Evolutionary conservation across 495 filamentous ascomycete genomes (phyloP), one percentile per base, ranked within the genome.

Genomic region (Hypoxylon intermedium): DNA sequence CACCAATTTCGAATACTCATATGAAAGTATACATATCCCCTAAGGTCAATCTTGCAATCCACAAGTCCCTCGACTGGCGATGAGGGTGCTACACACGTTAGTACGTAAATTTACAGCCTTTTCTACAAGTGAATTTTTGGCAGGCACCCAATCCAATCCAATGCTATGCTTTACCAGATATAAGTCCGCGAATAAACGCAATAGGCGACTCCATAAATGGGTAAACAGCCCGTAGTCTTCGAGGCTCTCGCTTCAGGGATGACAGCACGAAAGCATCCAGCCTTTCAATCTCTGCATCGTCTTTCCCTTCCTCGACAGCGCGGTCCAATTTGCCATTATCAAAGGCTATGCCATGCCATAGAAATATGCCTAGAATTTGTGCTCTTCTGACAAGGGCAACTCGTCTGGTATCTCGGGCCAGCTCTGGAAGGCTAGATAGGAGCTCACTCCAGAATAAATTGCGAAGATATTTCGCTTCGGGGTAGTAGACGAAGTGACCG

Each of bases 301-400:
- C 82, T 20, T 68, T 69, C 16, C 70, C 71, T 34, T 75, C 72
- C 48, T 81, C 65, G 1, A 85, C 80, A 16, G 81, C 82, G 5
- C 82, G 72, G 58, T 85, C 74, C 38, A 85, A 74, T 28, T 53
- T 67, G 1, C 83, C 83, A 20, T 82, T 76, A 64, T 86, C 83
- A 62, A 82, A 85, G 3, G 83, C 83, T 67, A 81, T 82, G 11
- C 84, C 83, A 68, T 80, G 75, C 83, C 84, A 86, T 15, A 86
- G 72, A 12, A 86, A 59, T 12, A 86, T 69, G 1, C 83, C 83
- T 34, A 84, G 43, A 51, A 77, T 66, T 34, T 81, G 70, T 6
- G 82, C 78, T 33, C 79, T 57, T 43, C 58, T 58, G 0, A 82
- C 72, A 4, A 69, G 73, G 33, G 72, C 56, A 18, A 63, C 38